Evolutionary conservation across 2,329 filamentous ascomycete species (phyloP).

Genomic region (Aureobasidium namibiae): DNA sequence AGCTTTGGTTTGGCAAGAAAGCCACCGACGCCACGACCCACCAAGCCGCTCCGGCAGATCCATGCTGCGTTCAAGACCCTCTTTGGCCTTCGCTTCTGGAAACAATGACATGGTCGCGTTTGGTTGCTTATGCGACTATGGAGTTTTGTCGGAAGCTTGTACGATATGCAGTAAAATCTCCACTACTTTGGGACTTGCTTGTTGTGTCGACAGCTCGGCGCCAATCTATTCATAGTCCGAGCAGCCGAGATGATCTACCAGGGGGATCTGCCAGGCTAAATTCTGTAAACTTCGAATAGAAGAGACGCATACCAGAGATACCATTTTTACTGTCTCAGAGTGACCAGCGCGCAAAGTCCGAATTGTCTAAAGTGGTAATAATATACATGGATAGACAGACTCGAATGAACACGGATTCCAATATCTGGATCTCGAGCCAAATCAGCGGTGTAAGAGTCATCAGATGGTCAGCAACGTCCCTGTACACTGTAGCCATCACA

Average conservation of each 20-base stretch:
- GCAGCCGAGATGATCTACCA: slow-evolving; percentile 2
- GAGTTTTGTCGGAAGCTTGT: neutral
- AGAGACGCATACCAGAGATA: neutral
- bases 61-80: neutral
- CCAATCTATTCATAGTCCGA: slow-evolving; percentile 7
- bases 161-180: neutral
- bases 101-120: neutral
- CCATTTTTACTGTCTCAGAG: neutral
- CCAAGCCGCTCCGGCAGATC: neutral
- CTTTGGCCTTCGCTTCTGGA: neutral
- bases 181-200: neutral
- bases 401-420: neutral
- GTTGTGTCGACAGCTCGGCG: neutral
- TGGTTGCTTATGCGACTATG: neutral
- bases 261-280: slow-evolving; percentile 8
- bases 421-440: neutral
- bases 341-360: neutral
- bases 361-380: too few relatives aligned
- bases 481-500: neutral
- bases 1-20: neutral
- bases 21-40: neutral
- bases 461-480: neutral
- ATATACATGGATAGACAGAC: neutral
- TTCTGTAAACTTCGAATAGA: neutral
- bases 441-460: neutral